These are phyloP conservation scores for Penicillium cataractarum DNA, from an alignment of 495 filamentous ascomycete species.

Conservation along the genomic window DNA sequence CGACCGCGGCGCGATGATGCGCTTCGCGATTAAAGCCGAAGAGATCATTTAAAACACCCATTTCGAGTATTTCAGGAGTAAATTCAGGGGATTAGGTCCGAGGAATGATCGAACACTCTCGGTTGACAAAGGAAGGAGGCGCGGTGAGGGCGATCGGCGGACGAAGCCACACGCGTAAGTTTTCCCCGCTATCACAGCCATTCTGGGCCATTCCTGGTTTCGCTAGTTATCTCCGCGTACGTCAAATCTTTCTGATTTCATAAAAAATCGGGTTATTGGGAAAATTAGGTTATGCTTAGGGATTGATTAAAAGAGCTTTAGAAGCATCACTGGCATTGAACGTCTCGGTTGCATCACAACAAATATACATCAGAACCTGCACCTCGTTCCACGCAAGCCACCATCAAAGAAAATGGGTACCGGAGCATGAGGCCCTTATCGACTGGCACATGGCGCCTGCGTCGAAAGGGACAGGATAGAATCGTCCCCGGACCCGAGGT, in stretches of 20 bases:
- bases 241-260: not conserved
- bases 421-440: constrained; percentile 25
- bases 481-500: constrained; percentile 27
- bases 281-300: not conserved
- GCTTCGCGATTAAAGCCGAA: constrained; percentile 31
- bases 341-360: constrained; percentile 37
- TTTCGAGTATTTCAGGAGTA: constrained; percentile 13
- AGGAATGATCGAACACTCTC: not conserved
- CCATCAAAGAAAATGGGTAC: constrained; percentile 10
- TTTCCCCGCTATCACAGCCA: constrained; percentile 11
- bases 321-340: constrained; percentile 42
- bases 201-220: constrained; percentile 1
- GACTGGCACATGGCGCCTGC: constrained; percentile 26
- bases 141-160: constrained; percentile 11
- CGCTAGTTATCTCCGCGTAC: not conserved
- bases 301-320: constrained; percentile 20
- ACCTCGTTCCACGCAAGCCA: constrained; percentile 18
- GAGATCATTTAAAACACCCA: constrained; percentile 43
- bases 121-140: not conserved
- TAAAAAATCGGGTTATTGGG: no score
- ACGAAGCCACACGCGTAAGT: constrained; percentile 14
- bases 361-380: constrained; percentile 50
- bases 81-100: not conserved
- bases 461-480: constrained; percentile 19
- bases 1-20: constrained; percentile 33